Percentiles rank a stretch among this genome's conserved stretches.
phyloP scores from a whole-genome alignment of 805 yeast species.

The Cephaloascus albidus region DNA sequence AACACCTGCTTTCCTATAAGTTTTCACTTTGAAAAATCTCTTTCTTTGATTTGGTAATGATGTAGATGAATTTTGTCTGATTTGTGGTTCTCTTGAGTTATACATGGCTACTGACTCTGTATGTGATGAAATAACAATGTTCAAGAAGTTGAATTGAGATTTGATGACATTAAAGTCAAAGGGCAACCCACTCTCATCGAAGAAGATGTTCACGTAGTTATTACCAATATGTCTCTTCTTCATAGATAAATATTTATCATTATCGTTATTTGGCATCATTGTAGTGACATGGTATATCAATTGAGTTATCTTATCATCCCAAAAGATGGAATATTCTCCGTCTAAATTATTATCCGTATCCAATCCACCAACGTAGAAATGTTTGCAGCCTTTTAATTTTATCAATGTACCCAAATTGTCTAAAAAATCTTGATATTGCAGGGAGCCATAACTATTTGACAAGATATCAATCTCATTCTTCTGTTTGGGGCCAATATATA shows the following conservation, averaged over 20 bases:
- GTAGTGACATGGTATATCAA: slow-evolving; percentile 74
- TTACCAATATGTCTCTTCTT: slow-evolving; percentile 87
- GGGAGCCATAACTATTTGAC: slow-evolving; percentile 55
- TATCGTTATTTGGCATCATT: slow-evolving; percentile 54
- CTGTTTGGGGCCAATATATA: slow-evolving; percentile 69
- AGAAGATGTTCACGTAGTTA: slow-evolving; percentile 71
- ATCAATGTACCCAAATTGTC: slow-evolving; percentile 50
- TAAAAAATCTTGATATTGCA: slow-evolving; percentile 50
- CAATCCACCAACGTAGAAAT: slow-evolving; percentile 67
- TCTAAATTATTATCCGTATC: slow-evolving; percentile 62
- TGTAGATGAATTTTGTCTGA: background rate
- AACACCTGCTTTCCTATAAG: slow-evolving; percentile 56
- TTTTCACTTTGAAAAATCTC: slow-evolving; percentile 49
- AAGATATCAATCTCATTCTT: slow-evolving; percentile 53
- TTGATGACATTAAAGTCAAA: slow-evolving; percentile 64
- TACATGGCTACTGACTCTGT: slow-evolving; percentile 7
- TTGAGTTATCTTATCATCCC: slow-evolving; percentile 66
- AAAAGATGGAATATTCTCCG: slow-evolving; percentile 66
- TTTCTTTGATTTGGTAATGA: slow-evolving; percentile 2
- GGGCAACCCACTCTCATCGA: slow-evolving; percentile 62
- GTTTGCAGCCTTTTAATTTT: slow-evolving; percentile 42
- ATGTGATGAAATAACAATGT: slow-evolving; percentile 68
- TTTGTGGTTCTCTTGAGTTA: background rate
- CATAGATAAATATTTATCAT: slow-evolving; percentile 33
- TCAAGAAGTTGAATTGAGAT: slow-evolving; percentile 78